A percentile compares a stretch with the other conserved stretches of the same genome.
These are phyloP conservation scores for Rutidosis leptorrhynchoides DNA, from an alignment of 129 eudicot genomes.

Conservation along the genomic window DNA sequence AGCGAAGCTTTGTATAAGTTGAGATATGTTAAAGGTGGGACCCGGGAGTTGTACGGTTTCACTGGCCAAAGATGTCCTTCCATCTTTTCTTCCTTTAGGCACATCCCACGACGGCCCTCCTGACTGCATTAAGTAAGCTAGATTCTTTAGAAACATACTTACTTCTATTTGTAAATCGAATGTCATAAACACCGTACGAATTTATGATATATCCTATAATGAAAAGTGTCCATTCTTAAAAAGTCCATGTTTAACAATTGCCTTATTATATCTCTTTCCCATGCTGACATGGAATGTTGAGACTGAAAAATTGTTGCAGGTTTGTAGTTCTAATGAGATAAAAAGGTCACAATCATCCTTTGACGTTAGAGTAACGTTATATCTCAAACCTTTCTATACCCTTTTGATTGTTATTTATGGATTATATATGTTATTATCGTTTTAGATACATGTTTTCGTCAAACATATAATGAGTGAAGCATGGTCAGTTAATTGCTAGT, in stretches of 20 bases:
- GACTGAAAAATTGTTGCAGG: not conserved
- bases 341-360: not conserved
- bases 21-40: conserved; percentile 72
- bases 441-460: not conserved
- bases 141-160: not conserved
- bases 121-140: conserved; percentile 35
- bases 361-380: not conserved
- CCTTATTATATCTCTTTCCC: not conserved
- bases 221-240: not conserved
- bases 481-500: not conserved
- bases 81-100: conserved; percentile 88
- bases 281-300: not conserved
- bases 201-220: not conserved
- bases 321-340: not conserved
- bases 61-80: conserved; percentile 72
- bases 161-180: not conserved
- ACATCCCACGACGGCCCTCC: conserved; percentile 89
- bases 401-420: not conserved
- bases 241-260: not conserved
- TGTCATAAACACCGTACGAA: not conserved
- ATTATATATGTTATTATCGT: not conserved
- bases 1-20: conserved; percentile 71
- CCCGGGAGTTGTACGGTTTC: conserved; percentile 66
- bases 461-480: not conserved
- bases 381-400: not conserved